Evolutionary conservation across 2,329 filamentous ascomycete genomes (phyloP).

Genomic region (Phyllosticta paracitricarpa): DNA sequence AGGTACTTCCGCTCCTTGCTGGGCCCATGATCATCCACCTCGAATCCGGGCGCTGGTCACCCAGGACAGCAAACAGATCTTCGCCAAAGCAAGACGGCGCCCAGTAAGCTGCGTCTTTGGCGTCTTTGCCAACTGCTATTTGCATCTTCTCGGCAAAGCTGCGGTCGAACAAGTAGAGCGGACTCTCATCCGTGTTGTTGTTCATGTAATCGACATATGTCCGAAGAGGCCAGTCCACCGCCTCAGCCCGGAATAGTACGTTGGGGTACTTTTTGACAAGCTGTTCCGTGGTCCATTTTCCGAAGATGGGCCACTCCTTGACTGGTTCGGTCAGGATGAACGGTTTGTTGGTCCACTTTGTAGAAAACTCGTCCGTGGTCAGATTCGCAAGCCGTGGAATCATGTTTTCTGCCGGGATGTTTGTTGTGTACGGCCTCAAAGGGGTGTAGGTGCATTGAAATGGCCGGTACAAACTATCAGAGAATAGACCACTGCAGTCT

Average conservation of each 20-base stretch:
- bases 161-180: conserved; percentile 85
- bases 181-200: conserved; percentile 72
- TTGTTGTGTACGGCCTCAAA: conserved; percentile 54
- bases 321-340: conserved; percentile 82
- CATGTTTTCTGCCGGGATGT: conserved; percentile 63
- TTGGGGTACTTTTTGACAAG: conserved; percentile 56
- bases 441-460: conserved; percentile 78
- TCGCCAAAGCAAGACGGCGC: conserved; percentile 74
- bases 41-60: conserved; percentile 69
- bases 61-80: conserved; percentile 75
- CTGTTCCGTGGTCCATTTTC: conserved; percentile 60
- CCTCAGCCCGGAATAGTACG: conserved; percentile 74
- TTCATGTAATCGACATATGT: conserved; percentile 77
- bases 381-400: conserved; percentile 63
- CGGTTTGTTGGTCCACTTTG: conserved; percentile 66
- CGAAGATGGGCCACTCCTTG: conserved; percentile 68
- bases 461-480: conserved; percentile 79
- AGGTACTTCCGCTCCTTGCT: conserved; percentile 78
- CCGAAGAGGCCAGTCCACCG: conserved; percentile 82
- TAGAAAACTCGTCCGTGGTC: conserved; percentile 61
- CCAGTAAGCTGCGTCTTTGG: conserved; percentile 53
- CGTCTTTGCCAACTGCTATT: conserved; percentile 49
- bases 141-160: conserved; percentile 79
- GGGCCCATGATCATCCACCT: conserved; percentile 91
- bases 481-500: conserved; percentile 72